Evolutionary conservation across 2,329 filamentous ascomycete genomes (phyloP), one percentile per base, ranked within the genome.

Genomic region (Proliferodiscus dingleyae): DNA sequence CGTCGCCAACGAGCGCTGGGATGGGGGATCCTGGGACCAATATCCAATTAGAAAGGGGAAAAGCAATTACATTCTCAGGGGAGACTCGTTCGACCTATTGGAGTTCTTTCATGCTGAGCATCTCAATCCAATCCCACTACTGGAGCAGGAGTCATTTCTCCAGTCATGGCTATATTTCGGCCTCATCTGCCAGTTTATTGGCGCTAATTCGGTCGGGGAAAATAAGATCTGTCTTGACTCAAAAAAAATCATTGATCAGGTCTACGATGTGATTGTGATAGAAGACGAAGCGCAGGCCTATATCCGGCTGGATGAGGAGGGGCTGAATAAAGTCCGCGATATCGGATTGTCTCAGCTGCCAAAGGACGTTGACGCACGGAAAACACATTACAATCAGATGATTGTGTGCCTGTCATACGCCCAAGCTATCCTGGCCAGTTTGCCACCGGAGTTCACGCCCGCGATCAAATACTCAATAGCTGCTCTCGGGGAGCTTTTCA

Each of bases 111-210:
- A 33, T 26, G 22, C 29, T 23, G 48, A 56, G 29, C 37, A 15
- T n/a, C 33, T 53, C 7, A 46, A 60, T 39, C 47, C 58, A 2
- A 55, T 56, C 3, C 50, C 57, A 6, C 33, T 50, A 6, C 45
- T 47, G 3, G 57, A 60, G 9, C 43, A 59, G 8, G 48, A 62
- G 26, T 42, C 53, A 0, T 62, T 65, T 33, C 37, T 62, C 11
- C 64, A 66, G 41, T 64, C 59, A 5, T 66, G 64, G 63, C 50
- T 67, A 6, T 65, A 57, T 40, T 64, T 66, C 46, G 64, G 64
- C 0, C 47, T 62, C 3, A 23, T 62, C 13, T 53, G 59, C 4
- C 64, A 67, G 41, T 53, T 62, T 22, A 29, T 64, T 3, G 53
- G 57, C 8, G 43, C 23, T 4, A 56, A 52, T 34, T 13, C 26